A percentile compares a stretch with the other conserved stretches of the same genome.
These are phyloP conservation scores for Calonectria henricotiae DNA, from an alignment of 2,329 filamentous ascomycete genomes.

Conservation along the genomic window DNA sequence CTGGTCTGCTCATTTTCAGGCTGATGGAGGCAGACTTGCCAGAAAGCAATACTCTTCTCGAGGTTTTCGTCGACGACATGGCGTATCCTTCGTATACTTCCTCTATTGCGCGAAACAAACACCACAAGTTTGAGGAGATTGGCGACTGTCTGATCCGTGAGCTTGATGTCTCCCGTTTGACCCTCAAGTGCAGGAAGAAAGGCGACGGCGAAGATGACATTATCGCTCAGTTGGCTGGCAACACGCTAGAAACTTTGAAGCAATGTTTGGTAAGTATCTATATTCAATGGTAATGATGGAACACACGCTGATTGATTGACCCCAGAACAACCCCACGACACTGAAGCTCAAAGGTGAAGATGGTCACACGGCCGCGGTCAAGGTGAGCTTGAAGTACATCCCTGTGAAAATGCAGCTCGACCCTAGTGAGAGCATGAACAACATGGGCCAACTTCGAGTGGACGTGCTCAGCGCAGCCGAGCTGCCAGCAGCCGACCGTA, in stretches of 20 bases:
- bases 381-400: slow-evolving; percentile 94
- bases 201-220: slow-evolving; percentile 83
- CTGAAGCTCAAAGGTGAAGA: slow-evolving; percentile 85
- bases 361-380: slow-evolving; percentile 81
- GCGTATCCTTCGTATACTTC: slow-evolving; percentile 91
- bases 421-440: slow-evolving; percentile 97
- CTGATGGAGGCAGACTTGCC: slow-evolving; percentile 91
- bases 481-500: slow-evolving; percentile 94
- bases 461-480: slow-evolving; percentile 90
- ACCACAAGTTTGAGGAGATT: slow-evolving; percentile 88
- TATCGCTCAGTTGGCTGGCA: slow-evolving; percentile 86
- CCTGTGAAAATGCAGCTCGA: slow-evolving; percentile 95
- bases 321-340: slow-evolving; percentile 89
- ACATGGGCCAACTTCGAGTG: slow-evolving; percentile 96
- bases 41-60: slow-evolving; percentile 82
- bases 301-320: slow-evolving; percentile 26
- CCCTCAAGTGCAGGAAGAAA: slow-evolving; percentile 88
- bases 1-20: slow-evolving; percentile 94
- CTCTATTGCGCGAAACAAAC: slow-evolving; percentile 79
- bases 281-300: background rate
- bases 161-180: slow-evolving; percentile 95
- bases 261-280: slow-evolving; percentile 80
- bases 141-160: slow-evolving; percentile 97
- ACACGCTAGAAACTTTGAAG: slow-evolving; percentile 89
- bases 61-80: slow-evolving; percentile 95